Evolutionary conservation across 75 land plant genomes (phyloP).

Genomic region (Adiantum capillusveneris): DNA sequence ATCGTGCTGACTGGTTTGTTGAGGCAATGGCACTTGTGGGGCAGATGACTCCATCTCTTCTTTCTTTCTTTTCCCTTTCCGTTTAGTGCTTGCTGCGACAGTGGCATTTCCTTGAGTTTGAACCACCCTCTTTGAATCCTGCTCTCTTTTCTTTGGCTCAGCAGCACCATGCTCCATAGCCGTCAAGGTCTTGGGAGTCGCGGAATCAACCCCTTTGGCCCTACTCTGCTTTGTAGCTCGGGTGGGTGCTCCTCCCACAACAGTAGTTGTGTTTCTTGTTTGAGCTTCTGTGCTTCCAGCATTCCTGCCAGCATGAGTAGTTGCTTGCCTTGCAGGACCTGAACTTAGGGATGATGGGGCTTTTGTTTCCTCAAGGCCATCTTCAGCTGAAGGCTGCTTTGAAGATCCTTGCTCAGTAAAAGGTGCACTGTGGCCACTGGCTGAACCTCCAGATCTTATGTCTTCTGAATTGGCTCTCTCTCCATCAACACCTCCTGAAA

Average conservation of each 20-base stretch:
- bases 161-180: neutral
- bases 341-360: neutral
- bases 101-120: neutral
- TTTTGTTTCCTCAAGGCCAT: constrained; percentile 6
- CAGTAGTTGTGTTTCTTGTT: neutral
- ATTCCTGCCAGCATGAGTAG: neutral
- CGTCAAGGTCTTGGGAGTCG: neutral
- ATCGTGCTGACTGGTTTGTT: too few species aligned
- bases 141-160: neutral
- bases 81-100: neutral
- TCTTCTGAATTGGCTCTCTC: constrained; percentile 6
- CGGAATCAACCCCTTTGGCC: neutral
- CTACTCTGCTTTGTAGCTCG: neutral
- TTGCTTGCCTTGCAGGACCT: neutral
- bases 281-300: neutral
- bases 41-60: neutral
- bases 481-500: constrained; percentile 10
- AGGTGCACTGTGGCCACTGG: constrained; percentile 6
- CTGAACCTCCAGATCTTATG: constrained; percentile 2
- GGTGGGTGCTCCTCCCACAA: too few species aligned
- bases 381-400: neutral
- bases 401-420: constrained; percentile 8
- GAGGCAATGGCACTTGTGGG: neutral
- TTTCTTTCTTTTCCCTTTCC: constrained; percentile 5
- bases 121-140: neutral